A percentile compares a stretch with the other conserved stretches of the same genome.
phyloP scores from a whole-genome alignment of 2,329 filamentous ascomycete genomes.

The Hypoxylon sp. region DNA sequence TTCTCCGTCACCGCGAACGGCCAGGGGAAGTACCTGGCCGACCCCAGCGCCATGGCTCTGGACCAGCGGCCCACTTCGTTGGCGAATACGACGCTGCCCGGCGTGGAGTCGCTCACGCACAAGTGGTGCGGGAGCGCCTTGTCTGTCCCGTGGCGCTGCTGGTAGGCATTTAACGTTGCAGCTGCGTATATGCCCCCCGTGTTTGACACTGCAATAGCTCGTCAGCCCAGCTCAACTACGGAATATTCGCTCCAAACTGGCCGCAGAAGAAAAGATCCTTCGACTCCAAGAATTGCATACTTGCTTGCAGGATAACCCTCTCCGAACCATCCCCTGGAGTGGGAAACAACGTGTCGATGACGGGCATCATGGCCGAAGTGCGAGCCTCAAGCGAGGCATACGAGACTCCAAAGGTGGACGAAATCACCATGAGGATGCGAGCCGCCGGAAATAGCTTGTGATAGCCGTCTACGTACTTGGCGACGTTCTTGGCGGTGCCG shows the following conservation, averaged over 20 bases:
- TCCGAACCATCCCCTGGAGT: constrained; percentile 40
- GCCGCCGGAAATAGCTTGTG: constrained; percentile 63
- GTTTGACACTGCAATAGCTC: constrained; percentile 63
- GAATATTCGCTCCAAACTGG: background rate
- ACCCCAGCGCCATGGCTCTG: constrained; percentile 65
- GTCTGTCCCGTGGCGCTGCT: constrained; percentile 50
- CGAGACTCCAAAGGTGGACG: constrained; percentile 61
- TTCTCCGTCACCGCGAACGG: constrained; percentile 62
- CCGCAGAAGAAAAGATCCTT: background rate
- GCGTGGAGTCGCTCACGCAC: constrained; percentile 65
- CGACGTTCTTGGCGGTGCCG: constrained; percentile 64
- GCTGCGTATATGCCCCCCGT: constrained; percentile 68
- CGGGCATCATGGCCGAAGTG: constrained; percentile 59
- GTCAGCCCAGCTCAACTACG: background rate
- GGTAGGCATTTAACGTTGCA: constrained; percentile 62
- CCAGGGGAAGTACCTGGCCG: constrained; percentile 61
- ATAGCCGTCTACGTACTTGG: constrained; percentile 68
- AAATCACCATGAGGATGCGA: constrained; percentile 64
- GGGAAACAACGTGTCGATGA: constrained; percentile 57
- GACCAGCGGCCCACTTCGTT: constrained; percentile 64
- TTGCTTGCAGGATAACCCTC: constrained; percentile 60
- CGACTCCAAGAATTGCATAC: background rate
- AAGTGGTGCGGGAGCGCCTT: constrained; percentile 61
- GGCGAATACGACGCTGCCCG: constrained; percentile 59
- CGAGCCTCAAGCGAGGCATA: constrained; percentile 59